These are phyloP conservation scores for Amoebophrya sp. DNA, from an alignment of 169 alveolate genomes.

Conservation along the genomic window DNA sequence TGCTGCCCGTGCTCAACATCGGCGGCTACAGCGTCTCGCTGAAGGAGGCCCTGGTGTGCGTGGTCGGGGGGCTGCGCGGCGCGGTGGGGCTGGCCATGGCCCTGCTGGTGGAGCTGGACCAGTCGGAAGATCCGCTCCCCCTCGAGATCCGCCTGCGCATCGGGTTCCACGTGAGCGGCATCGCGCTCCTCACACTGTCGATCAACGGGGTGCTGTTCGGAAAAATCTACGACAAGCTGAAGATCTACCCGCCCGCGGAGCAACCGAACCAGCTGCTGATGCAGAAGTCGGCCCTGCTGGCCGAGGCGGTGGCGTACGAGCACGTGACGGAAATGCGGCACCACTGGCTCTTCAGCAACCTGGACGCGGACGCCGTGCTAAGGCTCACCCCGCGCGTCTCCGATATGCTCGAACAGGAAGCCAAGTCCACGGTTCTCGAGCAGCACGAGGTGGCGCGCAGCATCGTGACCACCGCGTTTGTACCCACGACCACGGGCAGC, in stretches of 20 bases:
- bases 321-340: not conserved
- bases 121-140: not conserved
- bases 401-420: not conserved
- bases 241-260: not conserved
- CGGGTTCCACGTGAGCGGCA: slow-evolving; percentile 1
- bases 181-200: not conserved
- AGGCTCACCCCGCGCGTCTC: not conserved
- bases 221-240: not conserved
- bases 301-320: not conserved
- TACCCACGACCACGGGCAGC: no score
- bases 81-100: slow-evolving; percentile 15
- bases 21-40: not conserved
- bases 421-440: no score
- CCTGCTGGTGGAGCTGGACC: not conserved
- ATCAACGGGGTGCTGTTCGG: not conserved
- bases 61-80: not conserved
- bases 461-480: no score
- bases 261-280: not conserved
- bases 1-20: not conserved
- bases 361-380: not conserved
- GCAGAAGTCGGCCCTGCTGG: not conserved
- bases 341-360: not conserved
- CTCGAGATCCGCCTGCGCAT: not conserved
- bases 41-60: not conserved
- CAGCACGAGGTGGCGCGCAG: no score